Evolutionary conservation across 345 rosid genomes (phyloP), one percentile per base, ranked within the genome.

Genomic region (Psidium friedrichsthalianum): DNA sequence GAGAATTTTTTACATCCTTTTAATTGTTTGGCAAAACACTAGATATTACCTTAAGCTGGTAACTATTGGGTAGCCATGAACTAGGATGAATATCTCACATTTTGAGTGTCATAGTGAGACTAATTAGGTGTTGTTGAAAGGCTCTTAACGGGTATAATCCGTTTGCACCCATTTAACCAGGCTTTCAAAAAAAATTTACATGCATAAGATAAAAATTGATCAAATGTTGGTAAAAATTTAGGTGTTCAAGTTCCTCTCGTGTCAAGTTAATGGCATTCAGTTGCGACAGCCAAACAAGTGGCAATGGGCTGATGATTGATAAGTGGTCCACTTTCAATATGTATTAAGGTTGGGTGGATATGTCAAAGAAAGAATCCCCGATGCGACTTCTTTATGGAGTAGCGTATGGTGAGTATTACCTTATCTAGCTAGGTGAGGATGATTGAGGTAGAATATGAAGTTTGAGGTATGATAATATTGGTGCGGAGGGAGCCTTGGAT

Each of bases 261-360:
- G 11, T 55, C 25, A 20, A 21, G 25, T 21, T 11, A n/a, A 4
- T 4, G 27, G 29, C 25, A 13, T 59, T 27, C 5, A 6, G 7
- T 59, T 1, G 32, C 9, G 1, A 1, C 14, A 7, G 14, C 2
- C 74, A 1, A 59, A 27, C 9, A 14, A 13, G 15, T 59, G 36
- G 9, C 14, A 12, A 13, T 6, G 18, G 5, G 18, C 0, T 13
- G 3, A 59, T 59, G 7, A 59, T 59, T 59, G 3, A 59, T 27
- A 27, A 18, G 32, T 27, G 74, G 16, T 14, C 54, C 15, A 52
- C 16, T 12, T 14, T 11, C 5, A 11, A 11, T 2, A 3, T 51
- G 54, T 4, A 52, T 52, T 12, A 52, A 13, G 3, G 54, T 52
- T 13, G 14, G 54, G 1, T 52, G 54, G 16, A 13, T 52, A 52